Evolutionary conservation across 2,329 filamentous ascomycete genomes (phyloP).

Genomic region (Arthrobotrys conoides): DNA sequence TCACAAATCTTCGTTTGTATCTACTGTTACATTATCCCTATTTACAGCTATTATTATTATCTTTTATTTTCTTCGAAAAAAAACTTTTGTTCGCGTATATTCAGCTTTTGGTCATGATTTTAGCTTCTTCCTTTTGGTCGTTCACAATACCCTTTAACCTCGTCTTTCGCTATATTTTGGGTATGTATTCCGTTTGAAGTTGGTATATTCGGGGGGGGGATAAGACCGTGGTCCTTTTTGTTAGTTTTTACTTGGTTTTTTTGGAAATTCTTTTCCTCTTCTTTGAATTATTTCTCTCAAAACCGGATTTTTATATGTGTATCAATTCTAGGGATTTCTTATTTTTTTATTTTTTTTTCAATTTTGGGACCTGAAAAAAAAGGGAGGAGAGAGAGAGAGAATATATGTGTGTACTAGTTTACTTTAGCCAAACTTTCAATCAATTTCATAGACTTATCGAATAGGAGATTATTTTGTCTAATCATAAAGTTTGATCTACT

Average conservation of each 20-base stretch:
- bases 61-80: neutral
- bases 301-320: neutral
- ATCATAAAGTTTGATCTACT: no score
- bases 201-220: neutral
- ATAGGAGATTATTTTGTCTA: no score
- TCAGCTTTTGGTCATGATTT: no score
- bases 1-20: no score
- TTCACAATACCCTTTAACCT: constrained; percentile 14
- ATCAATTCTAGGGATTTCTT: no score
- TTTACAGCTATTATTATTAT: neutral
- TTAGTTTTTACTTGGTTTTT: no score
- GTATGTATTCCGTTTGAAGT: neutral
- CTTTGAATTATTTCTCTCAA: neutral
- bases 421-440: no score
- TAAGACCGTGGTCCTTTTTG: neutral
- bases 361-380: no score
- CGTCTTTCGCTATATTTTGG: constrained; percentile 18
- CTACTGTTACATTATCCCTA: no score
- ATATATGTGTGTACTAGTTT: neutral
- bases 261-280: no score
- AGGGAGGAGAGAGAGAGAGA: neutral
- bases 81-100: no score
- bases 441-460: no score
- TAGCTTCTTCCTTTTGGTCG: neutral
- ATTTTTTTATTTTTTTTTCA: neutral